Evolutionary conservation across 495 filamentous ascomycete genomes (phyloP), one percentile per base, ranked within the genome.

Genomic region (Chaetomium tenue): DNA sequence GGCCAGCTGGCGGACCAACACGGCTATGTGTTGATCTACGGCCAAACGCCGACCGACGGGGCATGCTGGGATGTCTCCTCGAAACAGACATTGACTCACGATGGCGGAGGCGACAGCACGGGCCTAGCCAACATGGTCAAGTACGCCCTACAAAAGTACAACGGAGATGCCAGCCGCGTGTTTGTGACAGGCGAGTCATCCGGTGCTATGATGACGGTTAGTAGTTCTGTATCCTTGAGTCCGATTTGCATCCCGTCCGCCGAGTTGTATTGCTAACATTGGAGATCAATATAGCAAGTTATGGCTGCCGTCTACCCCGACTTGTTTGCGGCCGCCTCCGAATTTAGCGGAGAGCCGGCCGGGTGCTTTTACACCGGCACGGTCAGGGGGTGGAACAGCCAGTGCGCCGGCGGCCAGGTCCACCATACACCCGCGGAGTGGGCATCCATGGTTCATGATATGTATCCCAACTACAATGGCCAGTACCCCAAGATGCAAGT

Each of bases 31-130:
- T 12, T 39, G 28, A 55, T 55, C 26, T 55, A 37, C 8, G 28
- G 28, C 52, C 28, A 30, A 8, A 18, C 52, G 23, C 28, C 28
- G 2, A 18, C 26, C 23, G 52, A 18, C 3, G 52, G 26, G 15
- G 25, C 9, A 5, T 55, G 52, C 8, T 55, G 28, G 28, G 52
- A 55, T 16, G 52, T 55, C 28, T 37, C 52, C 1, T 33, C 25
- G 12, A 39, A 55, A 16, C 13, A 55, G 52, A 39, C 30, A 16
- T 28, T 55, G 12, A 55, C 52, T 4, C 52, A 55, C 52, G 25
- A 55, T 12, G 52, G 52, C 52, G 52, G 52, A 18, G 52, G 52
- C 52, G 52, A 55, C 52, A 55, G 52, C 52, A 28, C 15, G 25
- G 30, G 28, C 28, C 18, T 55, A 8, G 52, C 26, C 28, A 55